Base-by-base conservation (phyloP, 495 filamentous ascomycete species). In the Talaromyces stipitatus region DNA sequence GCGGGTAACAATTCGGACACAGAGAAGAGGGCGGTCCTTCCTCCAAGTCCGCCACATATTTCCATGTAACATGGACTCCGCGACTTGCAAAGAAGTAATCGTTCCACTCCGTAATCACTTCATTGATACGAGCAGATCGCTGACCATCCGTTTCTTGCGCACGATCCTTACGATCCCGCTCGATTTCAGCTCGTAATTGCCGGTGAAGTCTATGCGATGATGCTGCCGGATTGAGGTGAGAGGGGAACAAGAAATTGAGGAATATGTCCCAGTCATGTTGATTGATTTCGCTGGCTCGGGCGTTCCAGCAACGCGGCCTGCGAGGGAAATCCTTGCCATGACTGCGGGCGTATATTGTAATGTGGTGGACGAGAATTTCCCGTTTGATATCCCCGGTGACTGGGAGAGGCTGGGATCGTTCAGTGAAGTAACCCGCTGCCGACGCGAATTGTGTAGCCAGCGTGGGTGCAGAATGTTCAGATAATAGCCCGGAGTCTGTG, bases 251-350 rank as follows among this genome's bases (percentile, higher is more conserved):
- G 57, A 75, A 71, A n/a, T 72, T 69, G 36, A 79, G 48, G 55
- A 80, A 82, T 11, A 70, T 73, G 50, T 77, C 72, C 78, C 78
- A 82, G 62, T 82, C 78, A 60, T 73, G 71, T 60, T 74, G 73
- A 43, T 63, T 60, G 10, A 81, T 68, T 28, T 78, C 72, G 43
- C 70, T 58, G 41, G 61, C 63, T 12, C 68, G 64, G 11, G 70
- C 61, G 23, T 60, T 69, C 71, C 74, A 72, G 53, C 72, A 73
- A 0, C 76, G 77, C 3, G 72, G 68, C 38, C 77, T 70, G 22
- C 72, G 76, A 6, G 71, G 69, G 14, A 82, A 73, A 52, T 80
- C 75, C 38, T 74, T 75, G 0, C 69, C 61, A 54, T 75, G 73
- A 45, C 72, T 76, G 50, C 73, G 68, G 2, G 74, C 71, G 23